These are phyloP conservation scores for Penicillium cosmopolitanum DNA, from an alignment of 495 filamentous ascomycete genomes.

Conservation along the genomic window DNA sequence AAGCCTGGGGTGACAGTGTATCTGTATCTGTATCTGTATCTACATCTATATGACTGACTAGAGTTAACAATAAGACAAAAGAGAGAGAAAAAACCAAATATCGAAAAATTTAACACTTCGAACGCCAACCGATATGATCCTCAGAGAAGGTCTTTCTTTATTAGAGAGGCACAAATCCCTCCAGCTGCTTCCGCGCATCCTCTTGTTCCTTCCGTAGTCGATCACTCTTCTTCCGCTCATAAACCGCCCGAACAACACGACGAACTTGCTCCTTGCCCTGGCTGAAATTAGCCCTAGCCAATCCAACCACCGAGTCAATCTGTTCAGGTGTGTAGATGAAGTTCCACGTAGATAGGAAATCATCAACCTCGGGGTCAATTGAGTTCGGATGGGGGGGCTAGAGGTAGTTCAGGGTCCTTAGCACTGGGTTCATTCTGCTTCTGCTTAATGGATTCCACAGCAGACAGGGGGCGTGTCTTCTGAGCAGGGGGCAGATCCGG, in stretches of 20 bases:
- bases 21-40: neutral
- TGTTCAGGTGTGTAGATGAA: conserved; percentile 90
- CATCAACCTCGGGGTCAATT: conserved; percentile 76
- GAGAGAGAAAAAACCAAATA: neutral
- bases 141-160: neutral
- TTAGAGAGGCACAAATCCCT: conserved; percentile 44
- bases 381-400: conserved; percentile 61
- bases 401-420: conserved; percentile 27
- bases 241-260: conserved; percentile 83
- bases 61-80: neutral
- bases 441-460: conserved; percentile 24
- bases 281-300: conserved; percentile 84
- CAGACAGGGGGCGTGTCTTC: conserved; percentile 29
- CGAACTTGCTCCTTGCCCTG: conserved; percentile 77
- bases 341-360: conserved; percentile 96
- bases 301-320: conserved; percentile 75
- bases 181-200: conserved; percentile 46
- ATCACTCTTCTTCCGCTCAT: conserved; percentile 81
- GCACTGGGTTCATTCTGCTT: conserved; percentile 17
- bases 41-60: neutral
- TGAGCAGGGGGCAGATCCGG: conserved; percentile 36
- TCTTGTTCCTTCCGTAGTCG: conserved; percentile 62
- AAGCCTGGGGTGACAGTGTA: neutral
- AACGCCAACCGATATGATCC: neutral
- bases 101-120: neutral